Percentiles rank a stretch among this genome's conserved stretches.
Evolutionary conservation across 345 rosid genomes (phyloP).

Genomic region (Pistacia vera): DNA sequence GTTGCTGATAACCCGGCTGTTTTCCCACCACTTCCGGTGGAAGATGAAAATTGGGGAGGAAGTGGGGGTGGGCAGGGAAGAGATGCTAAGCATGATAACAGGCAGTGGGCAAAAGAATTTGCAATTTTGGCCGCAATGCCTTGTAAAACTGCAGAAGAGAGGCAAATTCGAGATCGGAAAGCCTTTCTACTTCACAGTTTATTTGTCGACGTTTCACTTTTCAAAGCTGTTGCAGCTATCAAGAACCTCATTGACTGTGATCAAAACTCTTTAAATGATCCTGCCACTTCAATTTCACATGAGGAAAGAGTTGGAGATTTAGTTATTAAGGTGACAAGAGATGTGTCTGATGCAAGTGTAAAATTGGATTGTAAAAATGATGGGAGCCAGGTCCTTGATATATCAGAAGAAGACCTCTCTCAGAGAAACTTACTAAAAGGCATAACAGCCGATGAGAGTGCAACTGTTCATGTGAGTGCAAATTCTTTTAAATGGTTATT

Average conservation of each 20-base stretch:
- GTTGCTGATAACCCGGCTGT: constrained; percentile 70
- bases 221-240: constrained; percentile 69
- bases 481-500: constrained; percentile 25
- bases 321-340: constrained; percentile 65
- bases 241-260: constrained; percentile 43
- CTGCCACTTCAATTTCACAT: constrained; percentile 32
- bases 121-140: constrained; percentile 92
- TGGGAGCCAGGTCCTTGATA: constrained; percentile 60
- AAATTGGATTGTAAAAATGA: constrained; percentile 73
- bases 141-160: constrained; percentile 92
- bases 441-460: constrained; percentile 96
- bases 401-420: constrained; percentile 65
- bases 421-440: constrained; percentile 87
- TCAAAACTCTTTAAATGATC: constrained; percentile 33
- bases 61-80: constrained; percentile 86
- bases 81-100: constrained; percentile 60
- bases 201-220: constrained; percentile 86
- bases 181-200: constrained; percentile 87
- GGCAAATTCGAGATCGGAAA: constrained; percentile 87
- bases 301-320: constrained; percentile 83
- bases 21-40: constrained; percentile 76
- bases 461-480: constrained; percentile 80
- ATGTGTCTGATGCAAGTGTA: constrained; percentile 65
- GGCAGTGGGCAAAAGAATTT: constrained; percentile 86
- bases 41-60: constrained; percentile 95